A percentile compares a stretch with the other conserved stretches of the same genome.
Conservation (phyloP, 2,329 filamentous ascomycete genomes). For the Periconia sp. region DNA sequence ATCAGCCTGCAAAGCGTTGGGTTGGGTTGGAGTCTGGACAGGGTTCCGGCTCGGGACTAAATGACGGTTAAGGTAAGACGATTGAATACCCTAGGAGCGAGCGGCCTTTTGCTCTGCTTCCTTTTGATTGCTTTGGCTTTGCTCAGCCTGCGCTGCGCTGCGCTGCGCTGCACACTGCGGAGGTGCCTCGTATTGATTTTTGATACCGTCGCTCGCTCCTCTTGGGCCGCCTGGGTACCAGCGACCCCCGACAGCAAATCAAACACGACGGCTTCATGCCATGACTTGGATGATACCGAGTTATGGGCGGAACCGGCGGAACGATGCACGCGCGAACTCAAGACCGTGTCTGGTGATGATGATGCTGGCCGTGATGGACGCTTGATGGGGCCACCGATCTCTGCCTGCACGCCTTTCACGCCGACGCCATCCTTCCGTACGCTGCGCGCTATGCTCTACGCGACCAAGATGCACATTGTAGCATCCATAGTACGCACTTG, state of each 20-base stretch:
- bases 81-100: conserved; percentile 20
- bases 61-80: conserved; percentile 39
- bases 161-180: conserved; percentile 1
- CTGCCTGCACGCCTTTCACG: neutral
- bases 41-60: conserved; percentile 39
- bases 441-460: neutral
- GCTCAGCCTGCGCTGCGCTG: neutral
- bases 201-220: conserved; percentile 22
- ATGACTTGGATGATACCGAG: neutral
- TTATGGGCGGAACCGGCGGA: conserved; percentile 20
- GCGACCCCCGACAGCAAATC: conserved; percentile 15
- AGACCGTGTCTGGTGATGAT: conserved; percentile 28
- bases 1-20: conserved; percentile 37
- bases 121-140: conserved; percentile 6
- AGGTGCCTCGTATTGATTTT: conserved; percentile 32
- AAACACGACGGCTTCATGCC: conserved; percentile 23
- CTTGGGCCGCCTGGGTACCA: conserved; percentile 11
- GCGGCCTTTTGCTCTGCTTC: conserved; percentile 8
- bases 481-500: neutral
- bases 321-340: conserved; percentile 25
- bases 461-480: neutral
- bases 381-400: conserved; percentile 9
- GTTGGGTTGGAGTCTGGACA: too few species aligned
- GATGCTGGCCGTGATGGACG: conserved; percentile 10
- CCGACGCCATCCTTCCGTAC: too few species aligned